These are phyloP conservation scores for Penicillium glabrum DNA, from an alignment of 2,329 filamentous ascomycete species.

Conservation along the genomic window DNA sequence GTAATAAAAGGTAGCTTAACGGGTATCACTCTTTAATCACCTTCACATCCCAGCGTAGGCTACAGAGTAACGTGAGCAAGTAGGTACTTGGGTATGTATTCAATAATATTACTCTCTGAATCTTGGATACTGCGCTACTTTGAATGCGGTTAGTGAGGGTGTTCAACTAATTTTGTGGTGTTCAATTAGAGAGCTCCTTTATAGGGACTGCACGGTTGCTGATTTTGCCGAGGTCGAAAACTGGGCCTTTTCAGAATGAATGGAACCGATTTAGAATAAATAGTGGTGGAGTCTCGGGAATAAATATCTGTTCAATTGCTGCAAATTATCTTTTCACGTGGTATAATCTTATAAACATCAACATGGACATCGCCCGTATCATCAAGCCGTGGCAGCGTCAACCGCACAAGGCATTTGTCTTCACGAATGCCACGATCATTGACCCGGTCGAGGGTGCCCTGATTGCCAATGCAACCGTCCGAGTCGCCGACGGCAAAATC, in stretches of 20 bases:
- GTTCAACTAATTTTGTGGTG: too few species aligned
- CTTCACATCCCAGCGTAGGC: too few species aligned
- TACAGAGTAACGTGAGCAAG: too few species aligned
- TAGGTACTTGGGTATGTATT: too few species aligned
- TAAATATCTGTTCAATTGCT: background rate
- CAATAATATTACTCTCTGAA: too few species aligned
- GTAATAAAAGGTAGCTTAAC: too few species aligned
- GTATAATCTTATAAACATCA: background rate
- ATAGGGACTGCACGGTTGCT: too few species aligned
- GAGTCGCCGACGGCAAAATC: slow-evolving; percentile 16
- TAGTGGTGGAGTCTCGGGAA: background rate
- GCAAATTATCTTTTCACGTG: background rate
- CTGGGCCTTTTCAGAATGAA: background rate
- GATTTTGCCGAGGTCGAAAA: too few species aligned
- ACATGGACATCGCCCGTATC: slow-evolving; percentile 15
- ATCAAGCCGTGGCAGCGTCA: slow-evolving; percentile 22
- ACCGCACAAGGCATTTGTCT: slow-evolving; percentile 5
- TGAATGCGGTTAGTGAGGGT: too few species aligned
- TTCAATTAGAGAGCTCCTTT: too few species aligned
- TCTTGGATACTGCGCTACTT: too few species aligned
- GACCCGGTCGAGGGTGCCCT: slow-evolving; percentile 16
- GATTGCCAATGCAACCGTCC: slow-evolving; percentile 14
- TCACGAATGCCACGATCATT: slow-evolving; percentile 19
- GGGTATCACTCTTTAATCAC: too few species aligned
- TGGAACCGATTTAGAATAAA: background rate